A percentile compares a stretch with the other conserved stretches of the same genome.
These are phyloP conservation scores for Septoria linicola DNA, from an alignment of 2,329 filamentous ascomycete species.

Conservation along the genomic window DNA sequence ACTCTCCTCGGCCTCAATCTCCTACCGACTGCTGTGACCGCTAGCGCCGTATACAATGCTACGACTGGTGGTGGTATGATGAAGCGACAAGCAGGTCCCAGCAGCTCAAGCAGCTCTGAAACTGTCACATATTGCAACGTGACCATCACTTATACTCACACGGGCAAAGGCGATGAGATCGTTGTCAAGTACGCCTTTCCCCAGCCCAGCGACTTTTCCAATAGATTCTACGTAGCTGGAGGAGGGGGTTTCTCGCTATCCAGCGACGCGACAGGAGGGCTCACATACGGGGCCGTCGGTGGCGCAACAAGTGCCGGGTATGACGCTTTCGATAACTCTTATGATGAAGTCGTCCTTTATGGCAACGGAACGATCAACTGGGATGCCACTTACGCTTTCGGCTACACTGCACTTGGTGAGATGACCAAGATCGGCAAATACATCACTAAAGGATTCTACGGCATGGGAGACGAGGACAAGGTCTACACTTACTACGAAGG, in stretches of 20 bases:
- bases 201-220: slow-evolving; percentile 46
- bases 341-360: slow-evolving; percentile 34
- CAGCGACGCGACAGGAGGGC: slow-evolving; percentile 40
- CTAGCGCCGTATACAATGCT: slow-evolving; percentile 39
- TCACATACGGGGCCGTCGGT: slow-evolving; percentile 49
- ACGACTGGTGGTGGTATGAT: slow-evolving; percentile 33
- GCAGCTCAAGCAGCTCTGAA: slow-evolving; percentile 44
- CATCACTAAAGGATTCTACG: slow-evolving; percentile 43
- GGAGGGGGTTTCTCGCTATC: slow-evolving; percentile 45
- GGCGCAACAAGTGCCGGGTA: slow-evolving; percentile 54
- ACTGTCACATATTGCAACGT: slow-evolving; percentile 24
- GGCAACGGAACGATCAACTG: slow-evolving; percentile 53
- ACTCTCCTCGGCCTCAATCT: slow-evolving; percentile 37
- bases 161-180: slow-evolving; percentile 33
- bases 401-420: slow-evolving; percentile 53
- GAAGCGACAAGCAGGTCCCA: slow-evolving; percentile 40
- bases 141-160: slow-evolving; percentile 22
- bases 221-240: slow-evolving; percentile 49
- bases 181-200: slow-evolving; percentile 36
- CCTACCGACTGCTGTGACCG: slow-evolving; percentile 43
- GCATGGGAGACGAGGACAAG: slow-evolving; percentile 22
- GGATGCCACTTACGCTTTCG: slow-evolving; percentile 51
- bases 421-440: slow-evolving; percentile 50
- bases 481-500: slow-evolving; percentile 50
- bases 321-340: slow-evolving; percentile 46